phyloP scores from a whole-genome alignment of 2,329 filamentous ascomycete genomes.

The Trichoderma hamatum region DNA sequence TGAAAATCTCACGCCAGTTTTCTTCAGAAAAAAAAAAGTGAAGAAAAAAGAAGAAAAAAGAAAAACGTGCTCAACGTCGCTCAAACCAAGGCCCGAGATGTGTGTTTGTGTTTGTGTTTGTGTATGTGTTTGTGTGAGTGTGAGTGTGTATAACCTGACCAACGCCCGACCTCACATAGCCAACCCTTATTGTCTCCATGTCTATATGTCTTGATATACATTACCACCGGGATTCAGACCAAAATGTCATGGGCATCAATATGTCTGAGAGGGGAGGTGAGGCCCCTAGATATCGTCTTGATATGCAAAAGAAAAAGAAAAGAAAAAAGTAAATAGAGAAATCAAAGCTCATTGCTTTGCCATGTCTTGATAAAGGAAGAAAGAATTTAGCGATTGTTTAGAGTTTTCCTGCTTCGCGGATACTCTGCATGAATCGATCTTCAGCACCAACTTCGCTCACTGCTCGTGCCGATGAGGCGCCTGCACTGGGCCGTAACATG shows the following conservation, averaged over 20 bases:
- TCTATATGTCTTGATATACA: conserved; percentile 35
- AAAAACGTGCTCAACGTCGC: conserved; percentile 13
- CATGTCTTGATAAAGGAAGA: not conserved
- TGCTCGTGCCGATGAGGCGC: conserved; percentile 39
- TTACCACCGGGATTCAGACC: conserved; percentile 31
- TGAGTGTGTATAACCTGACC: conserved; percentile 1
- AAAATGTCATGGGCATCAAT: conserved; percentile 22
- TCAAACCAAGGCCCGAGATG: conserved; percentile 12
- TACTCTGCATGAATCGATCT: conserved; percentile 45
- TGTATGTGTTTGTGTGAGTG: no score
- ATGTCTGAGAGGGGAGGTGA: conserved; percentile 3
- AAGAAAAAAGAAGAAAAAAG: not conserved
- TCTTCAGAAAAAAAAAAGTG: not conserved
- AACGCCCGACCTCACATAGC: conserved; percentile 29
- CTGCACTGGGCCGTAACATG: conserved; percentile 38
- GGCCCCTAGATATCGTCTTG: conserved; percentile 9
- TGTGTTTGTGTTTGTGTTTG: not conserved
- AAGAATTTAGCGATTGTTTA: conserved; percentile 27
- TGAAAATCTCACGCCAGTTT: conserved; percentile 11
- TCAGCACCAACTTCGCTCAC: conserved; percentile 52
- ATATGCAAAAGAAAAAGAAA: conserved; percentile 15
- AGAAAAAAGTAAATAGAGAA: not conserved
- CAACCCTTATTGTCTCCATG: conserved; percentile 20
- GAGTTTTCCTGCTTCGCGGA: conserved; percentile 42
- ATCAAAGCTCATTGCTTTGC: not conserved